phyloP scores from a whole-genome alignment of 495 filamentous ascomycete species.

The Penicillium canescens region DNA sequence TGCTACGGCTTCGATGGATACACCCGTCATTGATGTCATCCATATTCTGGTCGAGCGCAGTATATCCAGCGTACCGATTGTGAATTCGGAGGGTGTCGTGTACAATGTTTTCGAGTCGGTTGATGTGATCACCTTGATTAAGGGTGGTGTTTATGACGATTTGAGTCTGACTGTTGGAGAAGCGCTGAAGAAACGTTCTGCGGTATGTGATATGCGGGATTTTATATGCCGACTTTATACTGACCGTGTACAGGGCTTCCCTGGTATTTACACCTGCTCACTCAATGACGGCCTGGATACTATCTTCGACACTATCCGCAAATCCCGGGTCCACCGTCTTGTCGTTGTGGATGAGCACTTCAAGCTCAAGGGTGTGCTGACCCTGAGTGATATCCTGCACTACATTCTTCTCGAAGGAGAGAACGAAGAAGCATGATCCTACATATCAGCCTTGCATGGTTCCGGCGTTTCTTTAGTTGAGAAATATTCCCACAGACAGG shows the following conservation, averaged over 20 bases:
- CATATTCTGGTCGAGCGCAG: slow-evolving; percentile 88
- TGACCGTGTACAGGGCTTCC: slow-evolving; percentile 66
- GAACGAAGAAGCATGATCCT: slow-evolving; percentile 42
- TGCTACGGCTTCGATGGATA: slow-evolving; percentile 84
- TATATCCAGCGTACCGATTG: slow-evolving; percentile 92
- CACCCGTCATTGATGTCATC: slow-evolving; percentile 93
- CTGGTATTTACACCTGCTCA: slow-evolving; percentile 94
- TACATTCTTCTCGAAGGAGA: slow-evolving; percentile 91
- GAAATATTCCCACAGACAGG: neutral
- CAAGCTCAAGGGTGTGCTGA: slow-evolving; percentile 84
- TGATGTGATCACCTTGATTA: slow-evolving; percentile 94
- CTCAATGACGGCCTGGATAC: slow-evolving; percentile 89
- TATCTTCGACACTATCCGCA: slow-evolving; percentile 95
- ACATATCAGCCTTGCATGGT: slow-evolving; percentile 40
- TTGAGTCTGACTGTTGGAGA: slow-evolving; percentile 85
- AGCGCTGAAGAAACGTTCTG: slow-evolving; percentile 80
- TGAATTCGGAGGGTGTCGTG: slow-evolving; percentile 77
- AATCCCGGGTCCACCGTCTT: slow-evolving; percentile 88
- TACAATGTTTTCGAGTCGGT: slow-evolving; percentile 98
- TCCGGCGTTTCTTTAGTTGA: slow-evolving; percentile 34
- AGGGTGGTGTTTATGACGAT: slow-evolving; percentile 90
- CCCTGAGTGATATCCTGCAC: slow-evolving; percentile 93
- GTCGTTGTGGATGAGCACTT: slow-evolving; percentile 89
- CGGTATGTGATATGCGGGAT: slow-evolving; percentile 48
- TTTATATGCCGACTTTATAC: neutral